Base-by-base conservation (phyloP, 129 eudicot genomes). In the Mikania micrantha region DNA sequence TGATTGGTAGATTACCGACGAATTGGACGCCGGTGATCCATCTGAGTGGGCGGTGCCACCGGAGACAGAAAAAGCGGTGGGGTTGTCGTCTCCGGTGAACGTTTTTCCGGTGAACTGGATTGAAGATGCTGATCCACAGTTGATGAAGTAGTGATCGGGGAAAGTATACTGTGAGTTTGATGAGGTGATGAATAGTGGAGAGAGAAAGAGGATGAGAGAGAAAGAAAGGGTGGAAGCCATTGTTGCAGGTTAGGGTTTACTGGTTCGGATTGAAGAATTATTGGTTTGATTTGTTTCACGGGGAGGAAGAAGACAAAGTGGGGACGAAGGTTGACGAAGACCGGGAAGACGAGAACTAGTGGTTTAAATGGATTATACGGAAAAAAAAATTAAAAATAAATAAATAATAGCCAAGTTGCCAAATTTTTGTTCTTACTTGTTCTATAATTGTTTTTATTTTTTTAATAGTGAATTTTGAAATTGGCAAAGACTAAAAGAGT, bases 91-190 rank as follows among this genome's bases (percentile, higher is more conserved):
- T 27, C 72, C 79, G 64, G 60, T 22, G 81, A 84, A 88, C 6
- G 6, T 73, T 40, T 34, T 74, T 72, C 39, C 44, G 62, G 61
- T 47, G 78, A 40, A 6, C 0, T 19, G 0, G 70, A 12, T 28
- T 62, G 40, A 40, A 3, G 72, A 63, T 41, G 44, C 10, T 59
- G 96, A 88, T 27, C 96, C 92, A 13, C 96, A 85, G 75, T 85
- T 85, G 71, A 88, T 83, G 92, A 83, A 88, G 96, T 83, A 61
- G 36, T 42, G 70, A 3, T 81, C 60, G 0, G 85, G 84, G 17
- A 67, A 25, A 32, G 32, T 12, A 53, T 72, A 78, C 10, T 13
- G 32, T 35, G 72, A 31, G 1, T 48, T 35, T 44, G 76, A 45
- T 12, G 69, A 48, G 31, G 42, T 53, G 22, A 56, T 41, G 24